Evolutionary conservation across 2,329 filamentous ascomycete genomes (phyloP), one percentile per base, ranked within the genome.

Genomic region (Colletotrichum sp.): DNA sequence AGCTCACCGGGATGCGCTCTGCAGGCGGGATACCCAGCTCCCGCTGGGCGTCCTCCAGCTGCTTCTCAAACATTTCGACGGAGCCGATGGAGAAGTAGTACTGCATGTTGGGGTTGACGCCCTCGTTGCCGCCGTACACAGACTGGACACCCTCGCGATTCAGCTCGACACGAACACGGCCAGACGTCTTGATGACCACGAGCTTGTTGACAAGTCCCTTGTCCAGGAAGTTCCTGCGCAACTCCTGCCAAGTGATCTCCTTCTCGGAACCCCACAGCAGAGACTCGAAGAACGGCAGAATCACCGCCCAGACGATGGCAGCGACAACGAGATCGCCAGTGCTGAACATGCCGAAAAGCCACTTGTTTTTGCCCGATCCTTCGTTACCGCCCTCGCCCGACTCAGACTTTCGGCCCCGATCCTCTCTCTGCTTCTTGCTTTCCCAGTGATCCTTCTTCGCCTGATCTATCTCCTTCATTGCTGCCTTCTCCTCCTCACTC

Each of bases 241-340:
- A 95, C 86, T 99, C 97, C 86, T 99, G 96, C 95, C 96, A 99
- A 71, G 97, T 99, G 75, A 99, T 98, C 83, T 99, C 96, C 81
- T 86, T 86, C 78, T 89, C 87, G 6, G 77, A 69, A 66, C 81
- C 80, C 26, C 85, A 85, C 78, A 88, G 86, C 30, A 88, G 79
- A 78, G 86, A 85, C 68, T 84, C 83, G 67, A 86, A 84, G 69
- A 88, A 78, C 6, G 86, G 86, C 68, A 83, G 85, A 72, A 88
- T 86, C 9, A 90, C 80, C 59, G 87, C 86, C 78, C 86, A 89
- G 9, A 87, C 84, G 21, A 88, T 63, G 26, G 80, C 80, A 71
- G 85, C 86, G 30, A 81, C 81, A 30, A 95, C 90, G 72, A 96
- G 62, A 52, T 78, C 77, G 26, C 74, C 75, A 26, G 74, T 78